A percentile compares a stretch with the other conserved stretches of the same genome.
These are phyloP conservation scores for Neofusicoccum sp. DNA, from an alignment of 2,329 filamentous ascomycete species.

Conservation along the genomic window DNA sequence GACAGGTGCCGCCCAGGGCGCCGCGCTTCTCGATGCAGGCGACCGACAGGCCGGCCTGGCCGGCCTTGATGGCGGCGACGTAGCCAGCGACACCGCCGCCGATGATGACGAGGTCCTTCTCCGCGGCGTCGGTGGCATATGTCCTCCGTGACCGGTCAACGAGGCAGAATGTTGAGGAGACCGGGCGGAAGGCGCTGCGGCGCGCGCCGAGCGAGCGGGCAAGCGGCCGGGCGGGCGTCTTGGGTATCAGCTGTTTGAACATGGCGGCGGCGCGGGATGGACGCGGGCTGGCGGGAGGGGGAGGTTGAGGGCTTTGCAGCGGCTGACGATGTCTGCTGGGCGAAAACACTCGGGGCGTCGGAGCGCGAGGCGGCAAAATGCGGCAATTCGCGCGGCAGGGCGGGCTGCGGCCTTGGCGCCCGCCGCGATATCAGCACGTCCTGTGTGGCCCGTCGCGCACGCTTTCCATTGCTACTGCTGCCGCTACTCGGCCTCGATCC, in stretches of 20 bases:
- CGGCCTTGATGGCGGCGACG: constrained; percentile 98
- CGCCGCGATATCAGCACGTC: constrained; percentile 16
- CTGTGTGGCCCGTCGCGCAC: constrained; percentile 13
- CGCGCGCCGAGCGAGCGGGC: constrained; percentile 34
- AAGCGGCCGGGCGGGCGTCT: constrained; percentile 49
- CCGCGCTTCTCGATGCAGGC: constrained; percentile 99
- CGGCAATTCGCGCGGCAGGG: constrained; percentile 15
- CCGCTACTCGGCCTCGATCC: constrained; percentile 31
- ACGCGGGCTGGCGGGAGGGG: constrained; percentile 28
- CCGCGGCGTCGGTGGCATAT: constrained; percentile 64
- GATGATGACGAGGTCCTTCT: constrained; percentile 97
- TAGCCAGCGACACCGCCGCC: constrained; percentile 98
- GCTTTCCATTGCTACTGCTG: not conserved
- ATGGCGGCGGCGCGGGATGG: constrained; percentile 41
- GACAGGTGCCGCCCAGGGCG: constrained; percentile 89
- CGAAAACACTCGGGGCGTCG: constrained; percentile 22
- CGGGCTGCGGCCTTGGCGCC: constrained; percentile 15
- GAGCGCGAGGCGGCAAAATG: constrained; percentile 19
- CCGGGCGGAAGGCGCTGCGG: constrained; percentile 42
- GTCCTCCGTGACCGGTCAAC: constrained; percentile 57
- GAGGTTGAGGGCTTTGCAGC: constrained; percentile 11
- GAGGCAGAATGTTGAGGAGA: constrained; percentile 46
- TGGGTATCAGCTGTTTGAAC: constrained; percentile 57
- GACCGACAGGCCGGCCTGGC: constrained; percentile 95
- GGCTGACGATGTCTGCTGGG: constrained; percentile 3